Evolutionary conservation across 306 rosid genomes (phyloP).

Genomic region (Vigna hirtella): DNA sequence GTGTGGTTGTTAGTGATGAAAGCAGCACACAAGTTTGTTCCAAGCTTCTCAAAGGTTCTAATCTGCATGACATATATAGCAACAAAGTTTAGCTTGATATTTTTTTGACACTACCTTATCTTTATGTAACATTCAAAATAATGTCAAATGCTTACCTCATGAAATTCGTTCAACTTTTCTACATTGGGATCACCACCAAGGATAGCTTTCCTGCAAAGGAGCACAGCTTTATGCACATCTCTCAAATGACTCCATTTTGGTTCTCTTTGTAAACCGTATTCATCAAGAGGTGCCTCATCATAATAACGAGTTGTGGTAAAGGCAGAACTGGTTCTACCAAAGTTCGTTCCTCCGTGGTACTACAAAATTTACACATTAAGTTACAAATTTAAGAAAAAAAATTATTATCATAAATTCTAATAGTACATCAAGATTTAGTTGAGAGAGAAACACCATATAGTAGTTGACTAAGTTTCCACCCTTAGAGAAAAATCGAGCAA

Average conservation of each 20-base stretch:
- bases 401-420: background rate
- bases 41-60: slow-evolving; percentile 59
- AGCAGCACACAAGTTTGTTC: slow-evolving; percentile 66
- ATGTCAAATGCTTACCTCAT: slow-evolving; percentile 53
- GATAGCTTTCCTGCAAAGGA: slow-evolving; percentile 70
- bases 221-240: slow-evolving; percentile 76
- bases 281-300: slow-evolving; percentile 96
- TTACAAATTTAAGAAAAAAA: background rate
- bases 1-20: slow-evolving; percentile 81
- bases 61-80: slow-evolving; percentile 47
- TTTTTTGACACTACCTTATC: background rate
- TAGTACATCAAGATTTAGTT: background rate
- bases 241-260: slow-evolving; percentile 93
- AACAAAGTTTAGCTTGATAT: background rate
- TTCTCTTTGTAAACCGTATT: slow-evolving; percentile 75
- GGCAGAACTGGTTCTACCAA: slow-evolving; percentile 77
- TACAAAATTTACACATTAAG: slow-evolving; percentile 40
- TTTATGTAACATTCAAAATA: background rate
- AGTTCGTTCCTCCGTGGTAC: slow-evolving; percentile 98
- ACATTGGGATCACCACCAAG: slow-evolving; percentile 51
- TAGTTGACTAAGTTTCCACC: slow-evolving; percentile 78
- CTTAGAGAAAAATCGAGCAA: slow-evolving; percentile 85
- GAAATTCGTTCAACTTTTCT: slow-evolving; percentile 48
- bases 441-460: slow-evolving; percentile 71
- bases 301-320: slow-evolving; percentile 83